Conservation (phyloP, 805 yeast genomes). For the Wickerhamiella azymoides region DNA sequence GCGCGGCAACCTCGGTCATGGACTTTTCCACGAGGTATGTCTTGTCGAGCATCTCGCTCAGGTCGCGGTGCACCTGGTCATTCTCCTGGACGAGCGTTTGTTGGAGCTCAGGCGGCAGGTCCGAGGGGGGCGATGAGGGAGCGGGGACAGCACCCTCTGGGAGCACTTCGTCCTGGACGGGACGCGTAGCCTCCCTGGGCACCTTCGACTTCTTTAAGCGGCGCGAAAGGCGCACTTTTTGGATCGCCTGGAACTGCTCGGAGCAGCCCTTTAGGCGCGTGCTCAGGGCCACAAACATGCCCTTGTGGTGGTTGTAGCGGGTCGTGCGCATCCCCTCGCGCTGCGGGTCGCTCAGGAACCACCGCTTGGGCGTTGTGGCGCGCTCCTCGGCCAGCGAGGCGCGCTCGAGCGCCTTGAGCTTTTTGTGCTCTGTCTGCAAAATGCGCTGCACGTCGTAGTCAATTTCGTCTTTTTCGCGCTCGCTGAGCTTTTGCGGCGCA, state of each 20-base stretch:
- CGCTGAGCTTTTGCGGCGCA: constrained; percentile 21
- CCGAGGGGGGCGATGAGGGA: not conserved
- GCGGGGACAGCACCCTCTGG: no score
- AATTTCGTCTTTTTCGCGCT: constrained; percentile 27
- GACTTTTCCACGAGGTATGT: constrained; percentile 29
- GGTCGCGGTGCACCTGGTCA: constrained; percentile 25
- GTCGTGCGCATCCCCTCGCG: constrained; percentile 20
- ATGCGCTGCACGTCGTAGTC: constrained; percentile 28
- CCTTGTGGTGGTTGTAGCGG: constrained; percentile 24
- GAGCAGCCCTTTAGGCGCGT: constrained; percentile 22
- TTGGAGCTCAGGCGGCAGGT: constrained; percentile 10
- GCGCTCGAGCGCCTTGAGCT: constrained; percentile 18
- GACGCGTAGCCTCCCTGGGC: not conserved
- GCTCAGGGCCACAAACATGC: constrained; percentile 27
- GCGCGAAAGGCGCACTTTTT: constrained; percentile 4
- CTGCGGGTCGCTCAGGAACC: constrained; percentile 19
- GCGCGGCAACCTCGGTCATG: constrained; percentile 47
- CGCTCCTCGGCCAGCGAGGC: constrained; percentile 6
- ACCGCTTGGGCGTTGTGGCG: constrained; percentile 7
- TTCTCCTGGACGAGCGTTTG: constrained; percentile 26
- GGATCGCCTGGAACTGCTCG: constrained; percentile 11
- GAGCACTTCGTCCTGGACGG: not conserved
- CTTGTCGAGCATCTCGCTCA: constrained; percentile 25
- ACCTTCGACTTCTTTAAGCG: not conserved
- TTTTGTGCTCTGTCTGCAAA: constrained; percentile 24